A percentile compares a stretch with the other conserved stretches of the same genome.
Evolutionary conservation across 2,329 filamentous ascomycete genomes (phyloP).

Genomic region (Penicillium aurantiogriseum): DNA sequence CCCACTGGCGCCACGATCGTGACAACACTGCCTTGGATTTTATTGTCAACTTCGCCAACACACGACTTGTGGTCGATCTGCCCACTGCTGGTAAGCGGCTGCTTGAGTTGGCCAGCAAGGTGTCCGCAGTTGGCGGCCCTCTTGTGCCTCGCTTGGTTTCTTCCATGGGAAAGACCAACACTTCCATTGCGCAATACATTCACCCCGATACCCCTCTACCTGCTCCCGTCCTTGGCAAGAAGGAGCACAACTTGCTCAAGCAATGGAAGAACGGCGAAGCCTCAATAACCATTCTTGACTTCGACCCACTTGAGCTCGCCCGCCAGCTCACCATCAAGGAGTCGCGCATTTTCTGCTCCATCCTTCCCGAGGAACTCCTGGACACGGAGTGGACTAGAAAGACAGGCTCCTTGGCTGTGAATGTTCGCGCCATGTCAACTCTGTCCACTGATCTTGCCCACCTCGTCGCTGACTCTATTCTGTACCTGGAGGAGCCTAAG

Average conservation of each 20-base stretch:
- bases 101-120: constrained; percentile 73
- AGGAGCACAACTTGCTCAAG: constrained; percentile 69
- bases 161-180: constrained; percentile 83
- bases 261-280: constrained; percentile 72
- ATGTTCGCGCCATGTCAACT: constrained; percentile 90
- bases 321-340: constrained; percentile 91
- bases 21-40: constrained; percentile 73
- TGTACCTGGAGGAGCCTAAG: constrained; percentile 85
- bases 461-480: constrained; percentile 86
- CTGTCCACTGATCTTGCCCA: constrained; percentile 91
- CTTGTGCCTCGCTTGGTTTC: constrained; percentile 80
- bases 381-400: constrained; percentile 94
- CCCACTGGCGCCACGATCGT: constrained; percentile 82
- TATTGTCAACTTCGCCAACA: constrained; percentile 77
- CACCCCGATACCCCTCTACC: constrained; percentile 71
- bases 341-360: constrained; percentile 85
- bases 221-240: constrained; percentile 67
- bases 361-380: constrained; percentile 86
- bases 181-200: constrained; percentile 68
- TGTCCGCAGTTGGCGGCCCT: constrained; percentile 68
- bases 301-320: constrained; percentile 86
- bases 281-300: constrained; percentile 76
- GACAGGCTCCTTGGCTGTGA: constrained; percentile 71
- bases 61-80: constrained; percentile 65
- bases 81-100: constrained; percentile 79